phyloP scores from a whole-genome alignment of 805 yeast genomes.

The Candida vaughaniae region DNA sequence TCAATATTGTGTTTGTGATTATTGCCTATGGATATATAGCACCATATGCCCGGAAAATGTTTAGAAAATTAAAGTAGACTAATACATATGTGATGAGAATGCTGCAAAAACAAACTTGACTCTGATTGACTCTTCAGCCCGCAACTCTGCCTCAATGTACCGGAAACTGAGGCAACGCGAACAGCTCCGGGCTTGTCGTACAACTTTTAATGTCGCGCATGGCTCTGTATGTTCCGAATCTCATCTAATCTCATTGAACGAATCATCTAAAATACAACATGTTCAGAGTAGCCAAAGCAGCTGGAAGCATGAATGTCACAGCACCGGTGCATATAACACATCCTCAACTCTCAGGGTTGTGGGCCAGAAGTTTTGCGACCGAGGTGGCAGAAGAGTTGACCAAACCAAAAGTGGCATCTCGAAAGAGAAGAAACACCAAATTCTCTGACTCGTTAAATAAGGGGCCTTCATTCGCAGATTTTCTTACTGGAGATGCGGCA shows the following conservation, averaged over 20 bases:
- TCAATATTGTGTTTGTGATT: slow-evolving; percentile 23
- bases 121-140: background rate
- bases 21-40: slow-evolving; percentile 1
- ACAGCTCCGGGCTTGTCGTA: slow-evolving; percentile 2
- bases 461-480: slow-evolving; percentile 95
- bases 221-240: slow-evolving; percentile 10
- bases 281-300: slow-evolving; percentile 2
- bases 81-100: no score
- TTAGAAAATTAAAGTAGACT: no score
- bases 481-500: slow-evolving; percentile 77
- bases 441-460: slow-evolving; percentile 69
- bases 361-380: slow-evolving; percentile 19
- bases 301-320: background rate
- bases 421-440: slow-evolving; percentile 47
- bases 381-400: slow-evolving; percentile 8
- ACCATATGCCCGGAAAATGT: background rate
- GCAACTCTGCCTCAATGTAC: no score
- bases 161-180: no score
- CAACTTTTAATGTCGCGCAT: slow-evolving; percentile 6
- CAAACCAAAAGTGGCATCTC: slow-evolving; percentile 6
- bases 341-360: no score
- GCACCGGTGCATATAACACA: no score
- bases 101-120: background rate
- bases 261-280: no score
- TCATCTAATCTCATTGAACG: background rate